Evolutionary conservation across 495 filamentous ascomycete genomes (phyloP).

Genomic region (Sporormia fimetaria): DNA sequence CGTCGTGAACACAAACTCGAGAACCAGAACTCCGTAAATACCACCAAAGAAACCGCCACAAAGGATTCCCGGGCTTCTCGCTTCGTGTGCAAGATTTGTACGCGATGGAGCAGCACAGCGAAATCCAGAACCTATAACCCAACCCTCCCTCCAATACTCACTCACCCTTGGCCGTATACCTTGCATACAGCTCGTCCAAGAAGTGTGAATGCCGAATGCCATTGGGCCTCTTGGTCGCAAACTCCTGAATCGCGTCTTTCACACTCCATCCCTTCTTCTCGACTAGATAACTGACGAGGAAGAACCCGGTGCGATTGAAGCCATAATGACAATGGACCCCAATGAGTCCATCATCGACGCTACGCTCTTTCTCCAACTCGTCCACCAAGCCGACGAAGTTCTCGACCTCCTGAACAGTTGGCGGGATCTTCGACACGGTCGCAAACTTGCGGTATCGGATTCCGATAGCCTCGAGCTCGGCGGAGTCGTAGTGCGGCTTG

Average conservation of each 20-base stretch:
- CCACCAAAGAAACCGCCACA: no score
- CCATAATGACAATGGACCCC: constrained; percentile 95
- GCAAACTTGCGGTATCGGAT: constrained; percentile 80
- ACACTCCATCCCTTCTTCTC: constrained; percentile 63
- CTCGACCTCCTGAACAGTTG: constrained; percentile 60
- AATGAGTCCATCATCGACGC: constrained; percentile 36
- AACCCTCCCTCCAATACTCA: no score
- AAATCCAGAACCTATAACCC: no score
- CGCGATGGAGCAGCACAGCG: no score
- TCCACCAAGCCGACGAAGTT: constrained; percentile 74
- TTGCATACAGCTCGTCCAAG: constrained; percentile 70
- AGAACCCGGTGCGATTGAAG: constrained; percentile 83
- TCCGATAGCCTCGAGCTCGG: constrained; percentile 58
- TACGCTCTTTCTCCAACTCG: constrained; percentile 40
- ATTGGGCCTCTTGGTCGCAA: constrained; percentile 58
- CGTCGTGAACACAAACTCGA: no score
- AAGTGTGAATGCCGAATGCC: constrained; percentile 89
- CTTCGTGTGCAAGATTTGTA: no score
- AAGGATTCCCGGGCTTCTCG: no score
- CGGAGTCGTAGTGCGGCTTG: constrained; percentile 70
- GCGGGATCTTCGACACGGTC: constrained; percentile 85
- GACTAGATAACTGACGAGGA: constrained; percentile 83
- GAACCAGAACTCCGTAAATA: no score
- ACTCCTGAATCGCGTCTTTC: constrained; percentile 69
- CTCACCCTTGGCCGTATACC: no score